Evolutionary conservation across 2,329 filamentous ascomycete species (phyloP), one percentile per base, ranked within the genome.

Genomic region (Penicillium polonicum): DNA sequence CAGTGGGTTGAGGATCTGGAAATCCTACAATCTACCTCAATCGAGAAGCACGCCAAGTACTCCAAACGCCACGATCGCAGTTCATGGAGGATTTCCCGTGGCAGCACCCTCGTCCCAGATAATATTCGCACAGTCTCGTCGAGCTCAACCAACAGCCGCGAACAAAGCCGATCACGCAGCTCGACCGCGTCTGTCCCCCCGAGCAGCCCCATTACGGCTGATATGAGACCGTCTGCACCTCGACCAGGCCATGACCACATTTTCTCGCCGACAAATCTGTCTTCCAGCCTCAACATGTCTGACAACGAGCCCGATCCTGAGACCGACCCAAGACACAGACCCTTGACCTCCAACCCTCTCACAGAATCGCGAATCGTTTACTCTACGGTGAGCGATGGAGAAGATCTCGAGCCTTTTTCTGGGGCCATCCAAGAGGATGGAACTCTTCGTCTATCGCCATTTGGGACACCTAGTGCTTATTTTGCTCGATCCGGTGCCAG

Each of bases 1-100:
- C 84, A 88, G 67, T 88, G 86, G 86, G 79, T 87, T 51, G 82
- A 87, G 65, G 83, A 85, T 61, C 76, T 88, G 4, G 85, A 87
- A 60, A 84, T 82, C 31, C 77, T 88, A 23, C 85, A 88, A 65
- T 75, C 75, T 17, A 83, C 81, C 12, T 79, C 85, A 0, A 87
- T 88, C 66, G 80, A 70, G 73, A 48, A 66, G 64, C 25, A 63
- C 68, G 73, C 79, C 63, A 82, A 80, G 65, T 74, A 71, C 33
- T 62, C 64, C 17, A 74, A 72, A 52, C 64, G 65, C 2, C 68
- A 72, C 42, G 68, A 68, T 23, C 70, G 70, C n/a, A 62, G 66
- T 44, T 48, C 43, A 41, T 48, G 27, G 52, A 72, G 75, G 5
- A 31, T 49, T 33, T 55, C 50, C 25, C 2, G 65, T 3, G 68